A percentile compares a stretch with the other conserved stretches of the same genome.
Evolutionary conservation across 2,329 filamentous ascomycete species (phyloP).

Genomic region (Sclerotiophoma versabilis): DNA sequence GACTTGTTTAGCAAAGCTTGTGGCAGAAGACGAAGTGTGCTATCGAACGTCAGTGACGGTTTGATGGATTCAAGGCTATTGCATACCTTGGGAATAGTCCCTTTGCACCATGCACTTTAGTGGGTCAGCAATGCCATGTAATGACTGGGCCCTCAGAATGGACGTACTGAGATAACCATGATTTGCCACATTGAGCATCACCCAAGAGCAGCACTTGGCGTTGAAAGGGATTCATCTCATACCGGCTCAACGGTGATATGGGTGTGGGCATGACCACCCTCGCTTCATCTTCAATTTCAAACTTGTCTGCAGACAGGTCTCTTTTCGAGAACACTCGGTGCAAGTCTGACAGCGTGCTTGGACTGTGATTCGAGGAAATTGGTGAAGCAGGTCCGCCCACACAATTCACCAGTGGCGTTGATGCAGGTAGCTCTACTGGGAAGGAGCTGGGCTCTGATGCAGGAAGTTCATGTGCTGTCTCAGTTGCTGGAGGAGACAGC

Average conservation of each 20-base stretch:
- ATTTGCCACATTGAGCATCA: slow-evolving; percentile 17
- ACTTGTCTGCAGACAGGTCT: slow-evolving; percentile 5
- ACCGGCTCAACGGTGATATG: not conserved
- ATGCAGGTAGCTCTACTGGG: slow-evolving; percentile 3
- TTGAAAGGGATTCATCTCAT: not conserved
- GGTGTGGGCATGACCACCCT: not conserved
- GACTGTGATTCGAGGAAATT: not conserved
- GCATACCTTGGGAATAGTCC: slow-evolving; percentile 2
- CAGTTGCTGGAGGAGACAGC: no score
- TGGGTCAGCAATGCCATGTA: not conserved
- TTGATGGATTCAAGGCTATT: no score
- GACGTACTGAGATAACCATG: slow-evolving; percentile 13
- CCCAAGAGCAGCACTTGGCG: slow-evolving; percentile 19
- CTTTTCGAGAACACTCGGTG: slow-evolving; percentile 4
- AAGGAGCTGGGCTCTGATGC: slow-evolving; percentile 1
- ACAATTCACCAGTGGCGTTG: not conserved
- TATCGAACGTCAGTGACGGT: not conserved
- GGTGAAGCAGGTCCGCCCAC: not conserved
- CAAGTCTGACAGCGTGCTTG: not conserved
- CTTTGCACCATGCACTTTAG: not conserved
- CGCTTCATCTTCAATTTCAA: not conserved
- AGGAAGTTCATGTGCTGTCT: not conserved
- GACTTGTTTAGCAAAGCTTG: not conserved
- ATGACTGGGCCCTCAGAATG: not conserved
- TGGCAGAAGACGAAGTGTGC: not conserved